These are phyloP conservation scores for Euphorbia lathyris DNA, from an alignment of 345 rosid species.

Conservation along the genomic window DNA sequence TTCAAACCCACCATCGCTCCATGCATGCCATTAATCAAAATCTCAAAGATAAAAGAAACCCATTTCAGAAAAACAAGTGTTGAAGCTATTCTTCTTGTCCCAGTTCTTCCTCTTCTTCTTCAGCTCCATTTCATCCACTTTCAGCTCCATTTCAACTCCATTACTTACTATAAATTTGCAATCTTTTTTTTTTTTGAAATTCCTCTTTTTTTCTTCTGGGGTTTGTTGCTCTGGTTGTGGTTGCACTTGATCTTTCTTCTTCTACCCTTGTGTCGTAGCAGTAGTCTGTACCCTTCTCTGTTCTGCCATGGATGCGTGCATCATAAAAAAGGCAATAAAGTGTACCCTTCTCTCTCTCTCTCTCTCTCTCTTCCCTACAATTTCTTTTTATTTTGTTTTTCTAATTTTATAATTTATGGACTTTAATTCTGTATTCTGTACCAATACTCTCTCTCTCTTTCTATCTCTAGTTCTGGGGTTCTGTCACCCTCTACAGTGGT, in stretches of 20 bases:
- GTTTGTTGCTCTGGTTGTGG: background rate
- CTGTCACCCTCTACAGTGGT: conserved; percentile 18
- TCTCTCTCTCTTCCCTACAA: conserved; percentile 10
- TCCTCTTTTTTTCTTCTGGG: background rate
- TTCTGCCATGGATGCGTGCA: conserved; percentile 56
- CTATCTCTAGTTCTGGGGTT: conserved; percentile 13
- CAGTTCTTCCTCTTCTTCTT: conserved; percentile 18
- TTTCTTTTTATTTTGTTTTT: conserved; percentile 12
- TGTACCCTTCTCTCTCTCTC: conserved; percentile 16
- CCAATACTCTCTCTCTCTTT: background rate
- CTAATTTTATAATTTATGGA: conserved; percentile 19
- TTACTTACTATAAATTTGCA: background rate
- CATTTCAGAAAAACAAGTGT: conserved; percentile 20
- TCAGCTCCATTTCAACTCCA: conserved; percentile 20
- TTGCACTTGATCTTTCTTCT: background rate
- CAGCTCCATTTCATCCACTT: conserved; percentile 24
- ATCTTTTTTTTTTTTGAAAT: background rate
- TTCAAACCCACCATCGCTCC: conserved; percentile 13
- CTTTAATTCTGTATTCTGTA: conserved; percentile 3
- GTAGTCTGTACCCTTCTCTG: conserved; percentile 31
- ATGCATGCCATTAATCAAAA: conserved; percentile 35
- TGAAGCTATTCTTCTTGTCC: conserved; percentile 1
- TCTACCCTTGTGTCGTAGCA: conserved; percentile 24
- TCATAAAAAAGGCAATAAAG: conserved; percentile 47
- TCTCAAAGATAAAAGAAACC: conserved; percentile 17